Percentiles rank a stretch among this genome's conserved stretches.
Evolutionary conservation across 2,329 filamentous ascomycete genomes (phyloP).

Genomic region (Monilinia fructicola): DNA sequence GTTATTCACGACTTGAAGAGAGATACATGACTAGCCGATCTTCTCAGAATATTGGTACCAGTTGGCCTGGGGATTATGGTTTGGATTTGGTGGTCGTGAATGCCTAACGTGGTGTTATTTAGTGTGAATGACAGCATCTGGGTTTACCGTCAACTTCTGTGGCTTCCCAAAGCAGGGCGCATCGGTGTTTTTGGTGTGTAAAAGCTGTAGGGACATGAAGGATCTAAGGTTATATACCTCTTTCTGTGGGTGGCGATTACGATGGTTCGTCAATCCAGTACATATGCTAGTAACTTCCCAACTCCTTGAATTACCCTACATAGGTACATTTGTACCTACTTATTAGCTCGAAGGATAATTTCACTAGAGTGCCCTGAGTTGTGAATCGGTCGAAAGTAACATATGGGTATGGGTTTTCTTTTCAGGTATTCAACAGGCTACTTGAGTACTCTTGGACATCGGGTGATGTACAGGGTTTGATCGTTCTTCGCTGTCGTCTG

Average conservation of each 20-base stretch:
- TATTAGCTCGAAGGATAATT: not conserved
- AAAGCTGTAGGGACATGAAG: too few species aligned
- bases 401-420: not conserved
- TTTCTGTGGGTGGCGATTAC: not conserved
- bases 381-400: not conserved
- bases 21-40: conserved; percentile 16
- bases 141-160: not conserved
- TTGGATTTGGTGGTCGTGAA: conserved; percentile 16
- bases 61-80: not conserved
- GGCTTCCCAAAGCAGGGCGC: too few species aligned
- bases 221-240: not conserved
- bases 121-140: not conserved
- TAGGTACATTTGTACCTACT: not conserved
- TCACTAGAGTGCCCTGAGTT: too few species aligned
- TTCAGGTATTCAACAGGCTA: not conserved
- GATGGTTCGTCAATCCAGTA: not conserved
- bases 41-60: not conserved
- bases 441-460: too few species aligned
- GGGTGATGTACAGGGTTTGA: too few species aligned
- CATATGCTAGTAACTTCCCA: not conserved
- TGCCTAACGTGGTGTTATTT: too few species aligned
- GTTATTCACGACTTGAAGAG: conserved; percentile 22
- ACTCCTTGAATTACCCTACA: not conserved
- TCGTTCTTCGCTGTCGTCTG: not conserved
- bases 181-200: not conserved